Evolutionary conservation across 2,329 filamentous ascomycete genomes (phyloP), one percentile per base, ranked within the genome.

Genomic region (Ascochyta rabiei): DNA sequence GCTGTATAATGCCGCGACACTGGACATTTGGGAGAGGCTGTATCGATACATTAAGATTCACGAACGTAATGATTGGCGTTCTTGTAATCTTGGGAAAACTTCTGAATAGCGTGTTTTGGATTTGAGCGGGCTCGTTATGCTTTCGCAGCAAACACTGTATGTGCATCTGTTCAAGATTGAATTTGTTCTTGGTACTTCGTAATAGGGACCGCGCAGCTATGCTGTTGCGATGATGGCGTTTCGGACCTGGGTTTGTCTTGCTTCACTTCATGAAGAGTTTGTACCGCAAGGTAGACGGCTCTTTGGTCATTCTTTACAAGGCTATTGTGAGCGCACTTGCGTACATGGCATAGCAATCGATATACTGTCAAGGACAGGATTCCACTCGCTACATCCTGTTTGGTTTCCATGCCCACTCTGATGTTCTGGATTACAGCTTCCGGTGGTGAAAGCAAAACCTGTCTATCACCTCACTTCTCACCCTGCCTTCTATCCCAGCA

Each of bases 11-110:
- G 37, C 33, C 43, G 35, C 45, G 42, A 54, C 15, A 26, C 5
- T 40, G 35, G 35, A 12, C 43, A 34, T 40, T 52, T 52, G 31
- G 42, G 57, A 47, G 44, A 45, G 56, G 60, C 46, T 73, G 69
- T 73, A 71, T 66, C 6, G 59, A 73, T 70, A 70, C 33, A 45
- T 43, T 41, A 48, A 53, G 43, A 53, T 60, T 66, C 21, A 70
- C 56, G 66, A 69, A 65, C 66, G 62, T 64, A 59, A 69, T 48
- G 68, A 65, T 28, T 52, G 65, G 62, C 60, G 61, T 67, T 69
- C 58, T 52, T 48, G 39, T 35, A 38, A 57, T 53, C 44, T 30
- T 40, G 28, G 39, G 35, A 46, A 52, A 49, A 39, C 28, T 34
- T 41, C 44, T 44, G 33, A 26, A 15, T 31, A 35, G 44, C 18